Percentiles rank a stretch among this genome's conserved stretches.
phyloP scores from a whole-genome alignment of 2,329 filamentous ascomycete species.

The Fusarium sp. region DNA sequence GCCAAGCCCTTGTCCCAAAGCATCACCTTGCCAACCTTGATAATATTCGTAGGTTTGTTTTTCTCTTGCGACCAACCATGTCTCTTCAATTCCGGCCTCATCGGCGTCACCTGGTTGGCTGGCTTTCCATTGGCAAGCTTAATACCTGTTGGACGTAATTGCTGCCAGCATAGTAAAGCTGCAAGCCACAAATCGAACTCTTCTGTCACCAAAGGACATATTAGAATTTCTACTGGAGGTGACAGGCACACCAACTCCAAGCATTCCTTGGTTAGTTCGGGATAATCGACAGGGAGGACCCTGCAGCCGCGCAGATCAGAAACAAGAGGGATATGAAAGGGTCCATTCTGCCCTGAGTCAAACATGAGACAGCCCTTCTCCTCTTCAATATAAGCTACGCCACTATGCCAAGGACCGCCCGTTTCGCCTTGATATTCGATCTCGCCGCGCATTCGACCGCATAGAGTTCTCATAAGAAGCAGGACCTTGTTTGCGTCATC shows the following conservation, averaged over 20 bases:
- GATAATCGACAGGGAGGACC: constrained; percentile 65
- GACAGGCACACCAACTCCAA: constrained; percentile 65
- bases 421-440: constrained; percentile 75
- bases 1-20: constrained; percentile 85
- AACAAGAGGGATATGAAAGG: constrained; percentile 74
- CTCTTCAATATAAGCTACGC: constrained; percentile 82
- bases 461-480: constrained; percentile 79
- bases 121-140: constrained; percentile 60
- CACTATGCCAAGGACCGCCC: constrained; percentile 71
- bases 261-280: constrained; percentile 57
- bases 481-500: constrained; percentile 77
- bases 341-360: constrained; percentile 73
- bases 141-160: constrained; percentile 69
- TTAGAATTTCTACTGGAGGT: constrained; percentile 67
- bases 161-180: constrained; percentile 83
- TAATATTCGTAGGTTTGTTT: constrained; percentile 70
- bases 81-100: constrained; percentile 56
- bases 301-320: constrained; percentile 79
- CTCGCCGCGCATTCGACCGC: constrained; percentile 82
- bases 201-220: constrained; percentile 70
- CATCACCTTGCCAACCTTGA: constrained; percentile 92
- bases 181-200: constrained; percentile 85
- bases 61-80: constrained; percentile 50
- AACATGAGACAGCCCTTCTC: constrained; percentile 79
- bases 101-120: constrained; percentile 46